Evolutionary conservation across 2,329 filamentous ascomycete species (phyloP).

Genomic region (Thielaviopsis populi): DNA sequence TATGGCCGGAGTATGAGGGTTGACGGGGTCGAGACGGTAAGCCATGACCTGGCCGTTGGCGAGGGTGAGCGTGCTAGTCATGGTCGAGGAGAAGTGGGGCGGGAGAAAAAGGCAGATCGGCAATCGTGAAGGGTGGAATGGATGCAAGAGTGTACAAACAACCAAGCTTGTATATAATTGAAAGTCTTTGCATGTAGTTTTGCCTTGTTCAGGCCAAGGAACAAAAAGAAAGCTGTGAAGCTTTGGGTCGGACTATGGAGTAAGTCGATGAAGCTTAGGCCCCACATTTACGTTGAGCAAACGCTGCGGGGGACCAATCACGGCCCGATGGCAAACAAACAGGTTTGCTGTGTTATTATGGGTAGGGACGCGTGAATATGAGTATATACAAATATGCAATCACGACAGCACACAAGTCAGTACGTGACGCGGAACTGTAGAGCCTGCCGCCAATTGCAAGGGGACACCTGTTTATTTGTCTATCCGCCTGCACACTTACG

Average conservation of each 20-base stretch:
- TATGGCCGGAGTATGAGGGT: conserved; percentile 23
- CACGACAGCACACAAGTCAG: too few relatives aligned
- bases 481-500: too few relatives aligned
- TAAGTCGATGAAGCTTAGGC: neutral
- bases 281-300: conserved; percentile 3
- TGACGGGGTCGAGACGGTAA: conserved; percentile 22
- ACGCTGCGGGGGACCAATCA: neutral
- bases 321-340: neutral
- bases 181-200: too few relatives aligned
- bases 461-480: too few relatives aligned
- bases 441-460: too few relatives aligned
- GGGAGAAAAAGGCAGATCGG: neutral
- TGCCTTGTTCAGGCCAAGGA: neutral
- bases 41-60: conserved; percentile 22
- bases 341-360: neutral
- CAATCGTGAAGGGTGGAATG: too few relatives aligned
- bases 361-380: neutral
- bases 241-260: neutral
- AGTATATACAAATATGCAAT: too few relatives aligned
- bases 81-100: neutral
- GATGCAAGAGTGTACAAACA: too few relatives aligned
- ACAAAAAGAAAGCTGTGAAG: neutral
- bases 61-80: conserved; percentile 19
- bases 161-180: too few relatives aligned
- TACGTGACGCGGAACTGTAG: too few relatives aligned